Conservation (phyloP, 805 yeast genomes). For the Metschnikowia drakensbergensis region DNA sequence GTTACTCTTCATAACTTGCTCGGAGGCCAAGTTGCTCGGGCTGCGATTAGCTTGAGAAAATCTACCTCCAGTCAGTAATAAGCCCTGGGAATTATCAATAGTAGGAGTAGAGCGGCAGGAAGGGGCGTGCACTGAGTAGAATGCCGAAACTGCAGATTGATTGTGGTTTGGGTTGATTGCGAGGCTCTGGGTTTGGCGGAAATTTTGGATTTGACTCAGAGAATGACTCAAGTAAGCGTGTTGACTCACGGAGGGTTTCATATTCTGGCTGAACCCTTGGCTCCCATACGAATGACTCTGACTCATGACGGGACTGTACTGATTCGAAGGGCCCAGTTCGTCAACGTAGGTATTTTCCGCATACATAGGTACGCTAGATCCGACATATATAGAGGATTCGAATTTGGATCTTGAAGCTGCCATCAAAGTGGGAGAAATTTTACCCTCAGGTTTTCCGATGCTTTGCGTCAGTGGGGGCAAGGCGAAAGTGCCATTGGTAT, state of each 20-base stretch:
- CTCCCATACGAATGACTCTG: background rate
- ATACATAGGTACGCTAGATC: background rate
- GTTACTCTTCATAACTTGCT: background rate
- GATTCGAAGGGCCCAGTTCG: background rate
- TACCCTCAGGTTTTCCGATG: background rate
- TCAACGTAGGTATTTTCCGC: background rate
- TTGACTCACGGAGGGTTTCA: background rate
- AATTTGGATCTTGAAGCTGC: background rate
- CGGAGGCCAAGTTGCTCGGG: background rate
- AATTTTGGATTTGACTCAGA: background rate
- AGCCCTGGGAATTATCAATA: background rate
- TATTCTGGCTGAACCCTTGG: background rate
- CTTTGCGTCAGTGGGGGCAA: background rate
- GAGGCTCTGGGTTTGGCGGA: background rate
- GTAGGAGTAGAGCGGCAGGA: background rate
- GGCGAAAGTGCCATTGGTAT: background rate
- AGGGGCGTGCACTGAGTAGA: background rate
- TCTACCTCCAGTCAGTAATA: background rate
- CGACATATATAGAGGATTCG: background rate
- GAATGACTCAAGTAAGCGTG: background rate
- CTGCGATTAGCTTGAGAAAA: background rate
- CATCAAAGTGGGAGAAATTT: background rate
- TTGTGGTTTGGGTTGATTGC: background rate
- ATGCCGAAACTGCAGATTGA: background rate
- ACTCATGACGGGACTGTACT: background rate